phyloP scores from a whole-genome alignment of 2,329 filamentous ascomycete genomes.

The Ilyonectria sp. region DNA sequence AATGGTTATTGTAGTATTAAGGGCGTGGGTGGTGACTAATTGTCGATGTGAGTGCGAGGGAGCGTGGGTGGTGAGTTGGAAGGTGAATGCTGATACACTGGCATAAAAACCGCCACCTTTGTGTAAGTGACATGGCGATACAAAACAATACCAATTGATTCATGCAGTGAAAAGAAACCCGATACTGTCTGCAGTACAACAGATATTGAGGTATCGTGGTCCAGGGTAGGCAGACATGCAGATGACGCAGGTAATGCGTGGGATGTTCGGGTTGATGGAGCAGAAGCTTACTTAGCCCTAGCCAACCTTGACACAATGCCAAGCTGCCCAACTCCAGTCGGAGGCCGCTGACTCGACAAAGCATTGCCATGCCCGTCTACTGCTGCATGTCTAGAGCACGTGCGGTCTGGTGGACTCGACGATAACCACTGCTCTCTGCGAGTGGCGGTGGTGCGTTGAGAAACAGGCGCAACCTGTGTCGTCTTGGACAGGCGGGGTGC shows the following conservation, averaged over 20 bases:
- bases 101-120: not conserved
- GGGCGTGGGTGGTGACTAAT: slow-evolving; percentile 4
- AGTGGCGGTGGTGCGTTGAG: not conserved
- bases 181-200: not conserved
- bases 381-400: not conserved
- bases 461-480: not conserved
- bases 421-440: not conserved
- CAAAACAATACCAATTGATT: not conserved
- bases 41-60: not conserved
- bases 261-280: not conserved
- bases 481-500: not conserved
- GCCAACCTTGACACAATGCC: not conserved
- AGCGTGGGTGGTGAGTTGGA: not conserved
- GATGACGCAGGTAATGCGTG: not conserved
- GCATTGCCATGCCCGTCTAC: not conserved
- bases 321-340: not conserved
- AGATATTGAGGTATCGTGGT: not conserved
- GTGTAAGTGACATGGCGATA: not conserved
- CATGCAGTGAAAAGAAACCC: not conserved
- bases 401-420: not conserved
- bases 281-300: not conserved
- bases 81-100: not conserved
- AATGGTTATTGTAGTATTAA: not conserved
- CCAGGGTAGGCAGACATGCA: not conserved
- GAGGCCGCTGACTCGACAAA: not conserved